Base-by-base conservation (phyloP, 306 rosid genomes). In the Crataegus laevigata region DNA sequence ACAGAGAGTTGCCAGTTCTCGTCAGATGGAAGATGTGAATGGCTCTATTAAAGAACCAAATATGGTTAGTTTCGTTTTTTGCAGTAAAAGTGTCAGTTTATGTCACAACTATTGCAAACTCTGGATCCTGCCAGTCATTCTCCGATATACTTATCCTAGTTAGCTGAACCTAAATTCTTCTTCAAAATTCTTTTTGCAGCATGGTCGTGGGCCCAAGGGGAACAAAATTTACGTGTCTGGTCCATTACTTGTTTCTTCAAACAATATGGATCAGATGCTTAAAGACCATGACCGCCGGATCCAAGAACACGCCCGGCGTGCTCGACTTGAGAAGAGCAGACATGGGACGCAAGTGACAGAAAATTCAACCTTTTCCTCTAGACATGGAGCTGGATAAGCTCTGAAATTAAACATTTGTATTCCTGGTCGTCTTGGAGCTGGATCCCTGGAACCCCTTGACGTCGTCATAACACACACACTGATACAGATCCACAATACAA, bases 181-280 rank as follows among this genome's bases (percentile, higher is more conserved):
- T 77, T 75, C 40, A 38, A 28, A 19, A 32, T 65, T 72, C 24
- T 71, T 75, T 85, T 73, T 25, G 64, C 89, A 94, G 98, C 83
- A 84, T 38, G 81, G 82, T 59, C 85, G 59, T 59, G 88, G 79
- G 9, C 42, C 85, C 22, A 80, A 64, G 77, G 88, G 78, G 32
- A 89, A 83, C 84, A 90, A 90, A 75, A 88, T 94, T 30, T 86
- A 86, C 63, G 82, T 91, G 62, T 90, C 97, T 32, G 98, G 97
- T 60, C 94, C 98, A 3, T 79, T 94, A 38, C 75, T 87, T 66
- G 78, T 77, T 68, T 81, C 98, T 19, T 91, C 98, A 51, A 88
- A 84, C 87, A 90, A 84, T 72, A 71, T 89, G 24, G 97, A 91
- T 77, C 86, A 89, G 75, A 87, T 91, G 85, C 90, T 94, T 66